Evolutionary conservation across 2,329 filamentous ascomycete species (phyloP).

Genomic region (Pseudogymnoascus sp.): DNA sequence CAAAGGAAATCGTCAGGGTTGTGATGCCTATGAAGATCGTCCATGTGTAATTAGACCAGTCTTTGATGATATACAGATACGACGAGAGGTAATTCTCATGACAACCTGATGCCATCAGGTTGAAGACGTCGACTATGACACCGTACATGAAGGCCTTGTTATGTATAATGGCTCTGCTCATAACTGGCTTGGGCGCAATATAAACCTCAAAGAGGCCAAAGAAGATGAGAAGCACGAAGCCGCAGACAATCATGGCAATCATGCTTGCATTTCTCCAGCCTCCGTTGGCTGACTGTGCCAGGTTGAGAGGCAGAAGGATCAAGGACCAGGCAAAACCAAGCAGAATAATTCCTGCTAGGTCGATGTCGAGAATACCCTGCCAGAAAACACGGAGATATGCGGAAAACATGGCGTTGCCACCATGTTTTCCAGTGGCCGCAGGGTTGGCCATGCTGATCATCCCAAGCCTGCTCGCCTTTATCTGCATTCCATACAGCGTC

Average conservation of each 20-base stretch:
- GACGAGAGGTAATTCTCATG: slow-evolving; percentile 20
- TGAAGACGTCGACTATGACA: slow-evolving; percentile 15
- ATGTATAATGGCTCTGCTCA: slow-evolving; percentile 20
- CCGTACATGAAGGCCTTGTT: slow-evolving; percentile 20
- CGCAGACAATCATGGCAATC: slow-evolving; percentile 18
- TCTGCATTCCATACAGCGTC: slow-evolving; percentile 23
- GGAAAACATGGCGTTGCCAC: background rate
- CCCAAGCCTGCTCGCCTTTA: background rate
- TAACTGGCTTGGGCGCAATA: slow-evolving; percentile 19
- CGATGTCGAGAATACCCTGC: background rate
- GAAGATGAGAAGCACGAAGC: slow-evolving; percentile 16
- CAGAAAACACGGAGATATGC: background rate
- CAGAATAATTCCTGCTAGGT: slow-evolving; percentile 7
- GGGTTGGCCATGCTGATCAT: background rate
- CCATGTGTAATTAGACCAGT: slow-evolving; percentile 37
- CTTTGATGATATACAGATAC: slow-evolving; percentile 35
- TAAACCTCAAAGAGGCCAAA: slow-evolving; percentile 19
- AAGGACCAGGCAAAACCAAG: slow-evolving; percentile 21
- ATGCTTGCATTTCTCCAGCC: slow-evolving; percentile 20
- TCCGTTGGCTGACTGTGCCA: slow-evolving; percentile 17
- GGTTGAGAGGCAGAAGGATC: slow-evolving; percentile 20
- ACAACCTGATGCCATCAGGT: slow-evolving; percentile 18
- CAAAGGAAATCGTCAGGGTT: slow-evolving; percentile 33
- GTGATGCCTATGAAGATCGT: slow-evolving; percentile 35
- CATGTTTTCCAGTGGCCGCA: background rate